phyloP scores from a whole-genome alignment of 2,329 filamentous ascomycete species.

The Dactylellina cionopaga region DNA sequence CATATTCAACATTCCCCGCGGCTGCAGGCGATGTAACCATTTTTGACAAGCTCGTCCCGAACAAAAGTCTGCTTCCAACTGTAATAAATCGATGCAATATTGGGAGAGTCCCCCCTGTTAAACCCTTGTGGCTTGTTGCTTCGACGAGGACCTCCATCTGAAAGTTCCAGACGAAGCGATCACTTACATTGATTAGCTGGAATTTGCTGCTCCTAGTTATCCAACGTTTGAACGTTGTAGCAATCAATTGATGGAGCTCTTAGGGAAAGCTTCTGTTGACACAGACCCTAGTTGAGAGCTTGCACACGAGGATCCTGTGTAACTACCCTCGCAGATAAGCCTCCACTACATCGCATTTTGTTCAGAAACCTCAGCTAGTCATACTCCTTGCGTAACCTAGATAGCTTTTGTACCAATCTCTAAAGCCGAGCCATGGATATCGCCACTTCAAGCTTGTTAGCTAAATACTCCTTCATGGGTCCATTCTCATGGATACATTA shows the following conservation, averaged over 20 bases:
- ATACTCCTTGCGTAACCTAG: constrained; percentile 1
- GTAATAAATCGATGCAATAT: too few relatives aligned
- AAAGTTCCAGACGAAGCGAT: not conserved
- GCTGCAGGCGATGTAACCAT: constrained; percentile 28
- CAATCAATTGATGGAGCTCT: not conserved
- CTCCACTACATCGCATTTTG: not conserved
- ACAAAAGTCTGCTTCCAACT: too few relatives aligned
- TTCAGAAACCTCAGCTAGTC: too few relatives aligned
- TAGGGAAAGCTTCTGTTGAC: not conserved
- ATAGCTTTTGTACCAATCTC: too few relatives aligned
- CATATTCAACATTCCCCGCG: too few relatives aligned
- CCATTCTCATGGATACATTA: not conserved
- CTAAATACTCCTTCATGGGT: not conserved
- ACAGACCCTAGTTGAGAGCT: not conserved
- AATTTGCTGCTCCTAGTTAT: not conserved
- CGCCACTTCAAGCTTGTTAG: not conserved
- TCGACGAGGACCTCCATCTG: not conserved
- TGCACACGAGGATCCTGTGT: constrained; percentile 4
- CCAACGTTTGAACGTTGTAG: constrained; percentile 12
- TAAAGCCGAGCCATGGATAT: too few relatives aligned
- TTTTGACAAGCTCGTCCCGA: not conserved
- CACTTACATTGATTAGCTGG: not conserved
- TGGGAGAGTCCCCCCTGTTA: too few relatives aligned
- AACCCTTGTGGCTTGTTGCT: too few relatives aligned
- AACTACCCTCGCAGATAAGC: not conserved